These are phyloP conservation scores for Phytophthora syringae DNA, from an alignment of 352 stramenopile species.

Conservation along the genomic window DNA sequence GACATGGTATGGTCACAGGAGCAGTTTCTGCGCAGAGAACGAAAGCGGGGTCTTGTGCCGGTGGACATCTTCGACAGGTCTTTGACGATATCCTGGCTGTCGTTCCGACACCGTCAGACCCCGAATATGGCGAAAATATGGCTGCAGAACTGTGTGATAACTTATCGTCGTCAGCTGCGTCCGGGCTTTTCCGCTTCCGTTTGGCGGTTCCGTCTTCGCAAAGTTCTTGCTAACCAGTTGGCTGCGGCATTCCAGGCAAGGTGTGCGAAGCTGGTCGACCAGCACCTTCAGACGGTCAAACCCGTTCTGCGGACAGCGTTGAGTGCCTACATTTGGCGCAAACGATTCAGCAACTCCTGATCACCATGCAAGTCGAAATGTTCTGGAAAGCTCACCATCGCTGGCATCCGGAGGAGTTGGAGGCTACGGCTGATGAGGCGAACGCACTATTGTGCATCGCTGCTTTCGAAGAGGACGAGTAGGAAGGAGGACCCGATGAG, in stretches of 20 bases:
- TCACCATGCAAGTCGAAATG: constrained; percentile 7
- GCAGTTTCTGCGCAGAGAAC: constrained; percentile 12
- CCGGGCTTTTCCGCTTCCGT: constrained; percentile 5
- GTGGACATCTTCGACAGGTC: constrained; percentile 40
- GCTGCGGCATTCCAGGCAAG: neutral
- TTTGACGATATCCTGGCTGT: constrained; percentile 17
- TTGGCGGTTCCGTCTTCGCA: constrained; percentile 24
- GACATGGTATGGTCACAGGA: constrained; percentile 49
- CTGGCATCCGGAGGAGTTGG: constrained; percentile 21
- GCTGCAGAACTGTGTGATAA: constrained; percentile 3
- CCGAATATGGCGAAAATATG: constrained; percentile 13
- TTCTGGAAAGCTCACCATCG: constrained; percentile 34
- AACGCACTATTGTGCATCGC: constrained; percentile 15
- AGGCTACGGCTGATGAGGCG: constrained; percentile 18
- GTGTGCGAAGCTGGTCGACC: neutral
- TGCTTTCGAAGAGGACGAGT: constrained; percentile 19
- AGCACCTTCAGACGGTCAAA: constrained; percentile 11
- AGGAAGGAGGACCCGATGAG: neutral
- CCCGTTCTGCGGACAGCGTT: constrained; percentile 6
- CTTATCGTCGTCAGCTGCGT: neutral
- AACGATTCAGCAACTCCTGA: constrained; percentile 10
- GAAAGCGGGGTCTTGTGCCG: constrained; percentile 28
- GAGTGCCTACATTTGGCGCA: constrained; percentile 16
- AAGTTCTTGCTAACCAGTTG: constrained; percentile 10
- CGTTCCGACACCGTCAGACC: neutral